Conservation (phyloP, 345 rosid species). For the Bretschneidera sinensis region DNA sequence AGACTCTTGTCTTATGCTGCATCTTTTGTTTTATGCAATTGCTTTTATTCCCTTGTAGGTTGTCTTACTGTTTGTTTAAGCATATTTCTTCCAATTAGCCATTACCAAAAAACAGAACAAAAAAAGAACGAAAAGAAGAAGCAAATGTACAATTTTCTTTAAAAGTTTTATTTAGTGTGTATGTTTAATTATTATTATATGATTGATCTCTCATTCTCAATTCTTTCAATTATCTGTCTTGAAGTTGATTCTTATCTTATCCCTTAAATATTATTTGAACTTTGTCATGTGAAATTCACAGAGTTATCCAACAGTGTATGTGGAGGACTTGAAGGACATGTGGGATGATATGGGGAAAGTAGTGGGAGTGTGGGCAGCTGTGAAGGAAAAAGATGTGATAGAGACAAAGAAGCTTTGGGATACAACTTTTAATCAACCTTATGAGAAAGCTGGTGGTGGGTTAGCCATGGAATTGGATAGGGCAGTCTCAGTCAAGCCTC, state of each 20-base stretch:
- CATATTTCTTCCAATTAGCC: background rate
- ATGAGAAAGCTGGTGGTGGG: slow-evolving; percentile 77
- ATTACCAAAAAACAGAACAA: background rate
- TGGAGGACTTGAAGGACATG: slow-evolving; percentile 60
- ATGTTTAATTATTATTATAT: background rate
- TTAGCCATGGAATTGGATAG: slow-evolving; percentile 29
- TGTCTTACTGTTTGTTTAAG: too few species aligned
- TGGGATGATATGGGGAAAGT: slow-evolving; percentile 41
- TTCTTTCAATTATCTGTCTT: too few species aligned
- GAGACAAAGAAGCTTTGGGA: slow-evolving; percentile 61
- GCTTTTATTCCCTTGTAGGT: too few species aligned
- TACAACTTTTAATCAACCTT: slow-evolving; percentile 61
- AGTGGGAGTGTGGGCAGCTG: slow-evolving; percentile 40
- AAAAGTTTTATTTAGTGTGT: background rate
- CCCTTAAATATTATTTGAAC: background rate
- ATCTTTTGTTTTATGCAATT: too few species aligned
- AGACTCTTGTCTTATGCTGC: too few species aligned
- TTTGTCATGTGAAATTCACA: slow-evolving; percentile 16
- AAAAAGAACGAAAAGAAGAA: too few species aligned
- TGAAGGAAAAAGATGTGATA: slow-evolving; percentile 44
- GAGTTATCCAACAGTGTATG: slow-evolving; percentile 77
- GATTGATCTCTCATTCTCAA: background rate
- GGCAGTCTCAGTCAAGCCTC: slow-evolving; percentile 23
- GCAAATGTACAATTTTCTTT: background rate
- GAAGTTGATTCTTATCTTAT: too few species aligned